Percentiles rank a stretch among this genome's conserved stretches.
Conservation (phyloP, 495 filamentous ascomycete genomes). For the Penicillium diatomitis region DNA sequence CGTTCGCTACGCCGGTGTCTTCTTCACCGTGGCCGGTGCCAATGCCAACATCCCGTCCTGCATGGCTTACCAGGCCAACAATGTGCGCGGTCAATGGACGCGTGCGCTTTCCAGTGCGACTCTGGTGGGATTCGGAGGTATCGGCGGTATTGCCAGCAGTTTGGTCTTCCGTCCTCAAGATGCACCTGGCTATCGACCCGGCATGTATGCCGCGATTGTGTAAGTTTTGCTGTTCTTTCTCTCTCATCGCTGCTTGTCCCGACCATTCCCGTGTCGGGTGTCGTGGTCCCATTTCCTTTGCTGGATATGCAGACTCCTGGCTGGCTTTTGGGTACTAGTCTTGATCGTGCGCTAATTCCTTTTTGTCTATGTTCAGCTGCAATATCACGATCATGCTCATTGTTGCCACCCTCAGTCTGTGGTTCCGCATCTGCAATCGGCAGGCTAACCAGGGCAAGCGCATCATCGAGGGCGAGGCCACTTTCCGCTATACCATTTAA, state of each 20-base stretch:
- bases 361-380: constrained; percentile 15
- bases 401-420: constrained; percentile 20
- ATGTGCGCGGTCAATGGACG: constrained; percentile 59
- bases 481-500: constrained; percentile 33
- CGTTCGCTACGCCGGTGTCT: constrained; percentile 55
- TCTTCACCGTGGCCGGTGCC: constrained; percentile 48
- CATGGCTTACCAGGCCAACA: constrained; percentile 58
- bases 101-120: constrained; percentile 51
- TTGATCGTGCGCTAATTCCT: constrained; percentile 3
- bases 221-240: constrained; percentile 8
- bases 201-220: constrained; percentile 41
- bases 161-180: constrained; percentile 51
- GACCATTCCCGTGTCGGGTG: not conserved
- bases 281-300: too few species aligned
- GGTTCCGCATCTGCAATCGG: constrained; percentile 28
- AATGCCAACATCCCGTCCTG: constrained; percentile 53
- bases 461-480: constrained; percentile 26
- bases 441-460: constrained; percentile 29
- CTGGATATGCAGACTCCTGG: too few species aligned
- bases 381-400: constrained; percentile 35
- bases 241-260: not conserved
- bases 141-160: constrained; percentile 52
- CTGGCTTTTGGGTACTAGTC: too few species aligned
- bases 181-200: constrained; percentile 46
- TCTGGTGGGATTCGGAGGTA: constrained; percentile 44